Base-by-base conservation (phyloP, 768 basidiomycete genomes). In the Sutorius australiensis region DNA sequence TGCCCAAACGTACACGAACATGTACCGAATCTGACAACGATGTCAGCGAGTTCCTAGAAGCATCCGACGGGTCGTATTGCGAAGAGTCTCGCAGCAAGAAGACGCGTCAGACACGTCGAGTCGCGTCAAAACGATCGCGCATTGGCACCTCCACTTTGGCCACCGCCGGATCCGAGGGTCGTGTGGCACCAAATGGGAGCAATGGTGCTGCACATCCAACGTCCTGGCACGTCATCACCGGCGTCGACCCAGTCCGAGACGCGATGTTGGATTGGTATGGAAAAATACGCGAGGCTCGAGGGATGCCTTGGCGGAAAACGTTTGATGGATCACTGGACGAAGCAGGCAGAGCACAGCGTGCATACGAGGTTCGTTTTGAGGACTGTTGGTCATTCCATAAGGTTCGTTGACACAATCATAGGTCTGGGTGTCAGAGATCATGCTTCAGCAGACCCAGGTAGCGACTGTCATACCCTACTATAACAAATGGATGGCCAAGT, bases 371-470 rank as follows among this genome's bases (percentile, higher is more conserved):
- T 62, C 50, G 77, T 52, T 39, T 6, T 9, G 3, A 5, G 3
- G 10, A 19, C 3, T 28, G 0, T 24, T 13, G 17, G 10, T 48
- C 21, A 10, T 42, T 40, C 44, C 31, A 14, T 11, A 11, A 17
- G 0, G 1, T 1, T 14, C 7, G 6, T 33, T 41, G 31, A 45
- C 17, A 16, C 11, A 1, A 33, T 43, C 30, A 36, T 41, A 89
- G 89, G 88, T 92, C 24, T 92, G 90, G 89, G 78, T 93, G 21
- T 90, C 86, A 13, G 92, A 98, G 72, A 86, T 97, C 52, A 97
- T 97, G 95, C 77, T 95, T 2, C 95, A 98, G 69, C 95, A 98
- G 70, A 98, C 95, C 0, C 93, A 95, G 67, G 94, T 97, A 32
- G 78, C 72, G 5, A 93, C 92, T 1, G 93, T 95, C n/a, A 92